Percentiles rank a stretch among this genome's conserved stretches.
These are phyloP conservation scores for Diaporthe citriasiana DNA, from an alignment of 2,329 filamentous ascomycete genomes.

Conservation along the genomic window DNA sequence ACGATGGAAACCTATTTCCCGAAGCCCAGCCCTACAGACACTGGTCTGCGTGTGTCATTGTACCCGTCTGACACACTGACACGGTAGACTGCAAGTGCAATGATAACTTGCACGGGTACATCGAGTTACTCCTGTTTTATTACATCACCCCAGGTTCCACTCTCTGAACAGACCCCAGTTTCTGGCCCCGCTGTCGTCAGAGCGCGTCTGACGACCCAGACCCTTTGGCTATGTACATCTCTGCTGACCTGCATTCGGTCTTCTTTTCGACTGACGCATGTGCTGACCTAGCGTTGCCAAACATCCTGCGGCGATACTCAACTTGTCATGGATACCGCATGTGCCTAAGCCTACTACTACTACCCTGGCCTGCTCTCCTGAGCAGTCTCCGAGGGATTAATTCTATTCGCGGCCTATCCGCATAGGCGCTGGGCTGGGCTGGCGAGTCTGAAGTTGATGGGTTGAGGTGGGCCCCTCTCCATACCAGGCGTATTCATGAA, in stretches of 20 bases:
- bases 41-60: background rate
- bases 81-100: background rate
- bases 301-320: background rate
- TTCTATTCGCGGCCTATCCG: conserved; percentile 16
- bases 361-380: background rate
- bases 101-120: background rate
- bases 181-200: conserved; percentile 41
- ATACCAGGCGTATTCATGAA: conserved; percentile 5
- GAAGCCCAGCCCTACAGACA: background rate
- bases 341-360: background rate
- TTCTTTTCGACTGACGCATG: conserved; percentile 21
- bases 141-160: conserved; percentile 37
- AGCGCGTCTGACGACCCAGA: conserved; percentile 25
- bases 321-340: background rate
- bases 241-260: conserved; percentile 30
- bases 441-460: conserved; percentile 22
- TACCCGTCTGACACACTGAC: conserved; percentile 1
- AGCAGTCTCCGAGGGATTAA: background rate
- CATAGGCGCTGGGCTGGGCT: background rate
- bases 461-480: background rate
- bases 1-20: background rate
- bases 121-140: conserved; percentile 6
- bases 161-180: conserved; percentile 26
- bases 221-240: conserved; percentile 12
- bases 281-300: background rate